These are phyloP conservation scores for Celoporthe dispersa DNA, from an alignment of 2,329 filamentous ascomycete species.

Conservation along the genomic window DNA sequence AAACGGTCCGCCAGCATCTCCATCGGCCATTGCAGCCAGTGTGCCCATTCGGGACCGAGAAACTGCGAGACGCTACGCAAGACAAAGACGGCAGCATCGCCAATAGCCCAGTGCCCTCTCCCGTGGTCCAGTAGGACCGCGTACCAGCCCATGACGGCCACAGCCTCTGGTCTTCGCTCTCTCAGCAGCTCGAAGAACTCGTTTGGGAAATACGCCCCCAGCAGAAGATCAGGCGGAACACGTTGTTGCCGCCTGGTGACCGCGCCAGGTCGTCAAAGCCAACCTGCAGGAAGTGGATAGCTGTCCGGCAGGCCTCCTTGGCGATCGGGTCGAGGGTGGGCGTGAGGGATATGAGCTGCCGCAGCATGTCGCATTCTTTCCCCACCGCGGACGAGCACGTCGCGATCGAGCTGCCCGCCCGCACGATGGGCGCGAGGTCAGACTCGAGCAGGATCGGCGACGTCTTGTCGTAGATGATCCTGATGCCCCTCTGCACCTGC, in stretches of 20 bases:
- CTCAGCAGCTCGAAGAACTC: conserved; percentile 11
- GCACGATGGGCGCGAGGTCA: conserved; percentile 38
- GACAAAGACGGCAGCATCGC: not conserved
- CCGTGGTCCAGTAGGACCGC: conserved; percentile 11
- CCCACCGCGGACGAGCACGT: not conserved
- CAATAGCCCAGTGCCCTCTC: not conserved
- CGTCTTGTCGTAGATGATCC: conserved; percentile 40
- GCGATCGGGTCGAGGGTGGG: not conserved
- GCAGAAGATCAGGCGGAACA: conserved; percentile 11
- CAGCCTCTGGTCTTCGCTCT: conserved; percentile 4
- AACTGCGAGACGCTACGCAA: not conserved
- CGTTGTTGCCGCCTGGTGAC: not conserved
- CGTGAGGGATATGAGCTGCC: not conserved
- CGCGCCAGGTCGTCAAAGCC: conserved; percentile 3
- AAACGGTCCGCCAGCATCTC: conserved; percentile 1
- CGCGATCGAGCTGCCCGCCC: not conserved
- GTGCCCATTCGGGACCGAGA: not conserved
- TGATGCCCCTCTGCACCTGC: conserved; percentile 49
- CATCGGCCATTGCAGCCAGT: conserved; percentile 12
- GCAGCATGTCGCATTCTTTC: not conserved
- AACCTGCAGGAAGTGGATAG: conserved; percentile 12
- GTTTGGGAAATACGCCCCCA: conserved; percentile 7
- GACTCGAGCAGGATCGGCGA: conserved; percentile 43
- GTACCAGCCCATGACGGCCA: conserved; percentile 17
- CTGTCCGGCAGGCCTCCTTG: conserved; percentile 4